A percentile compares a stretch with the other conserved stretches of the same genome.
Evolutionary conservation across 306 rosid species (phyloP).

Genomic region (Sphenostylis stenocarpa): DNA sequence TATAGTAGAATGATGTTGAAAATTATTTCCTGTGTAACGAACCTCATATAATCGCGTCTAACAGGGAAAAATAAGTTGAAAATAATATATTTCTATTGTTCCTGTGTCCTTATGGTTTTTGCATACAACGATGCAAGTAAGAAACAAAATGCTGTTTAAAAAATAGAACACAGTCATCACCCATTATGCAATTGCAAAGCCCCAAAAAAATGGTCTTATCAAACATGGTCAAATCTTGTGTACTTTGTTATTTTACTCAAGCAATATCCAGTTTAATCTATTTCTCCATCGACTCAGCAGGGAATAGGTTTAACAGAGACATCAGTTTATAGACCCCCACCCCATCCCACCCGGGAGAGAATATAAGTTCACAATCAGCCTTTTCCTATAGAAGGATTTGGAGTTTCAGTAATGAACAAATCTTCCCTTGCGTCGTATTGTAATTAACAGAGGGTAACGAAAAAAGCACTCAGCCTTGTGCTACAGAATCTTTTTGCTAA

Average conservation of each 20-base stretch:
- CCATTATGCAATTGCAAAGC: too few relatives aligned
- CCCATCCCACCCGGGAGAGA: not conserved
- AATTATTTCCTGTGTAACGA: not conserved
- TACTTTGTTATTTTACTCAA: not conserved
- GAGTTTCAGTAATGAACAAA: conserved; percentile 24
- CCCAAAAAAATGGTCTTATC: not conserved
- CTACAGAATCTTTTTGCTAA: conserved; percentile 24
- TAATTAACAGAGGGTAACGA: not conserved
- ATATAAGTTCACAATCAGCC: conserved; percentile 9
- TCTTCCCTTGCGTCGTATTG: not conserved
- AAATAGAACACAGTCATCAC: not conserved
- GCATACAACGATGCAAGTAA: not conserved
- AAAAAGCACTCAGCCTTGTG: not conserved
- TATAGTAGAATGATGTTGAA: not conserved
- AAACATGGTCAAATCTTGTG: not conserved
- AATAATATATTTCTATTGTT: too few relatives aligned
- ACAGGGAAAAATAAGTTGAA: not conserved
- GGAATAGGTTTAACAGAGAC: not conserved
- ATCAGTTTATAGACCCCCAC: not conserved
- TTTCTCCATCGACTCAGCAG: not conserved
- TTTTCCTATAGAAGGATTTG: not conserved
- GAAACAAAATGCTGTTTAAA: not conserved
- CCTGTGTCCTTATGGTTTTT: not conserved
- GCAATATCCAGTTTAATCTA: not conserved
- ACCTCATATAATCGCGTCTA: not conserved